Percentiles rank a stretch among this genome's conserved stretches.
Evolutionary conservation across 23 red algal species (phyloP).

Genomic region (Gracilaria domingensis): DNA sequence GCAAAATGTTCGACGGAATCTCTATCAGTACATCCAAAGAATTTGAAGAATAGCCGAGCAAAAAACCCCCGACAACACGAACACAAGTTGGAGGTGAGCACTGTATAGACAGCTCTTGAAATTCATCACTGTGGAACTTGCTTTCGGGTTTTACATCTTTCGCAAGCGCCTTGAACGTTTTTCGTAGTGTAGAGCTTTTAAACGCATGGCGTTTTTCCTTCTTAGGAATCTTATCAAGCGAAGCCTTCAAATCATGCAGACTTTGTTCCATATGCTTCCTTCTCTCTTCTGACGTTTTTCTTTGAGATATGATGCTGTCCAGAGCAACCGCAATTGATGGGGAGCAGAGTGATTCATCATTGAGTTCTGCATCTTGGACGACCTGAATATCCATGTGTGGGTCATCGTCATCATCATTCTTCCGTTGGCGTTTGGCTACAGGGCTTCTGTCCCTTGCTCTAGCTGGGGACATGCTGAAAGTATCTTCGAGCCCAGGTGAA

Average conservation of each 20-base stretch:
- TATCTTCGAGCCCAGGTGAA: background rate
- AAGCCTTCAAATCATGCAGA: constrained; percentile 42
- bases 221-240: constrained; percentile 43
- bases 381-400: constrained; percentile 36
- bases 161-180: constrained; percentile 16
- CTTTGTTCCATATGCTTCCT: constrained; percentile 13
- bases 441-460: background rate
- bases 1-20: constrained; percentile 53
- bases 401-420: constrained; percentile 9
- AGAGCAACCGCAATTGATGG: constrained; percentile 33
- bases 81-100: constrained; percentile 38
- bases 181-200: constrained; percentile 9
- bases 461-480: background rate
- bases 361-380: constrained; percentile 47
- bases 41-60: constrained; percentile 26
- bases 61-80: constrained; percentile 52
- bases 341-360: constrained; percentile 43
- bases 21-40: constrained; percentile 44
- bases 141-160: constrained; percentile 3
- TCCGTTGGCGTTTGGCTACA: background rate
- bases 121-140: constrained; percentile 19
- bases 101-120: constrained; percentile 20
- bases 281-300: constrained; percentile 27
- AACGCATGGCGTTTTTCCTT: constrained; percentile 1
- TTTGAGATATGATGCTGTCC: constrained; percentile 28